Evolutionary conservation across 768 basidiomycete species (phyloP).

Genomic region (Candolleomyces efflorescens): DNA sequence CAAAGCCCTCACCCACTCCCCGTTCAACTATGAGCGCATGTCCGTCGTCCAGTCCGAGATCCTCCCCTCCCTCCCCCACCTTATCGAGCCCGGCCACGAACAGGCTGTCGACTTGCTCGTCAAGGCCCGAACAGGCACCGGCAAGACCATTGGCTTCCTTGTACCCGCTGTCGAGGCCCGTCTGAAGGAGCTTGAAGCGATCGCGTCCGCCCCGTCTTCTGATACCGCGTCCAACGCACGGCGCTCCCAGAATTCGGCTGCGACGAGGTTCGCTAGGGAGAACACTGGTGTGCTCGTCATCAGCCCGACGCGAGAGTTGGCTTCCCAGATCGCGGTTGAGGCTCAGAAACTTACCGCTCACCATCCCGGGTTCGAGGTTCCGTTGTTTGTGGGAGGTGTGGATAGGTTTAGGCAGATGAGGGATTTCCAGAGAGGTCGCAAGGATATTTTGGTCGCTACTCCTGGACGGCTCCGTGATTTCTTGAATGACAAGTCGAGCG

Average conservation of each 20-base stretch:
- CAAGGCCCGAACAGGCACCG: slow-evolving; percentile 85
- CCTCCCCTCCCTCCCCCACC: slow-evolving; percentile 65
- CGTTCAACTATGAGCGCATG: slow-evolving; percentile 71
- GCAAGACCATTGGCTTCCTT: slow-evolving; percentile 87
- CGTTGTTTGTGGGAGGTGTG: slow-evolving; percentile 74
- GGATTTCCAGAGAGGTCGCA: slow-evolving; percentile 56
- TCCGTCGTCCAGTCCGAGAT: slow-evolving; percentile 81
- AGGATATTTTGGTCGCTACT: slow-evolving; percentile 85
- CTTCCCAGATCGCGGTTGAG: slow-evolving; percentile 85
- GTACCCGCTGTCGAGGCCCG: slow-evolving; percentile 83
- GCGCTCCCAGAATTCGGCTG: slow-evolving; percentile 24
- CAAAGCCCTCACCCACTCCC: slow-evolving; percentile 55
- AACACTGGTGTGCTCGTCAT: slow-evolving; percentile 75
- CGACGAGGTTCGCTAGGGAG: slow-evolving; percentile 32
- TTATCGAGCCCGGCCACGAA: slow-evolving; percentile 45
- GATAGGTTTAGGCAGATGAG: slow-evolving; percentile 63
- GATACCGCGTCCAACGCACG: slow-evolving; percentile 30
- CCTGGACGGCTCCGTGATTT: slow-evolving; percentile 85
- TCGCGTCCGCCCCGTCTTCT: slow-evolving; percentile 36
- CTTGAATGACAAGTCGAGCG: slow-evolving; percentile 47
- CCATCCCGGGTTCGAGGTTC: slow-evolving; percentile 62
- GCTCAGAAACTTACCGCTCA: slow-evolving; percentile 61
- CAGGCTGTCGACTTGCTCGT: slow-evolving; percentile 63
- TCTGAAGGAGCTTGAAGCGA: slow-evolving; percentile 49
- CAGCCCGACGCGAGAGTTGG: slow-evolving; percentile 86